These are phyloP conservation scores for Hymenoscyphus albidus DNA, from an alignment of 2,329 filamentous ascomycete genomes.

Conservation along the genomic window DNA sequence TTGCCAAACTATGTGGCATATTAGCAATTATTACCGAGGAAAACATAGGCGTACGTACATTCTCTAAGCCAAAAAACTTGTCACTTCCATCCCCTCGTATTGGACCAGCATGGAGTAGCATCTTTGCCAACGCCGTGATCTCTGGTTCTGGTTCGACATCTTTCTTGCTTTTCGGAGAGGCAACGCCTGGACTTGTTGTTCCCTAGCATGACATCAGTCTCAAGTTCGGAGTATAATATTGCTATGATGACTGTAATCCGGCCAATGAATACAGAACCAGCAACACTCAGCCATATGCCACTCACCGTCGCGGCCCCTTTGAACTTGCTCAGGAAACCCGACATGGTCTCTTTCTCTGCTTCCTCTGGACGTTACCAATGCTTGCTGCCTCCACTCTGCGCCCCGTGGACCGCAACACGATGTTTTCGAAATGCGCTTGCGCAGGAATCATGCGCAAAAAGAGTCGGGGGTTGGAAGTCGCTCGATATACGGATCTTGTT, in stretches of 20 bases:
- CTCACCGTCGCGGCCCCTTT: constrained; percentile 53
- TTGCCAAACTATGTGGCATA: constrained; percentile 74
- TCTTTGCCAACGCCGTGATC: constrained; percentile 62
- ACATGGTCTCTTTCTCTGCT: constrained; percentile 40
- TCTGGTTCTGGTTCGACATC: constrained; percentile 43
- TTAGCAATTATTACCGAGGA: constrained; percentile 22
- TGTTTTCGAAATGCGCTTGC: constrained; percentile 12
- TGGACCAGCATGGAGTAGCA: constrained; percentile 77
- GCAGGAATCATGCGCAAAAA: constrained; percentile 22
- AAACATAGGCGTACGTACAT: constrained; percentile 59
- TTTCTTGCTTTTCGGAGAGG: constrained; percentile 30
- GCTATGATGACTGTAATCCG: not conserved
- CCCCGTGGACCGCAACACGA: constrained; percentile 22
- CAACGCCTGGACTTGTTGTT: constrained; percentile 22
- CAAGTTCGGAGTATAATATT: not conserved
- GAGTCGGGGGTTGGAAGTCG: constrained; percentile 6
- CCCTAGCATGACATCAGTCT: constrained; percentile 22
- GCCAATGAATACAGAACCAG: not conserved
- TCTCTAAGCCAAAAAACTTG: constrained; percentile 98
- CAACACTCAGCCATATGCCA: constrained; percentile 24
- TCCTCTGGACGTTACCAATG: constrained; percentile 10
- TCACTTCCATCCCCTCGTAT: constrained; percentile 85
- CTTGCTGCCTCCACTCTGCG: constrained; percentile 19
- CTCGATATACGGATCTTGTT: not conserved
- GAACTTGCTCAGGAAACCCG: constrained; percentile 57